These are phyloP conservation scores for Drechslerella stenobrocha DNA, from an alignment of 2,329 filamentous ascomycete genomes.

Conservation along the genomic window DNA sequence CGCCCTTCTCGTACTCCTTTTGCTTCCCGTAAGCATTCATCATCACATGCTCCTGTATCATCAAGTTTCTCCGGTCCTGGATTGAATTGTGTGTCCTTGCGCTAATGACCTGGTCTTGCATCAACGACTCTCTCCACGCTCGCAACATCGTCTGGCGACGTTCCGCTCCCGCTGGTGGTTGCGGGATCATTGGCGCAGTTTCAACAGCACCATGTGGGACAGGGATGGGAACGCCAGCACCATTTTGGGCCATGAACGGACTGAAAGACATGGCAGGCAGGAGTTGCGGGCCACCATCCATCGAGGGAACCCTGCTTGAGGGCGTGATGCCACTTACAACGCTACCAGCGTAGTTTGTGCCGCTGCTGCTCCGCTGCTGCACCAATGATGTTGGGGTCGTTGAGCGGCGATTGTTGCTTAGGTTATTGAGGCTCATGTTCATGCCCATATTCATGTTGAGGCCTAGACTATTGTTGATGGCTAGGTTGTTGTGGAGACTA, in stretches of 20 bases:
- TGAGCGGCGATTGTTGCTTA: slow-evolving; percentile 27
- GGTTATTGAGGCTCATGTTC: slow-evolving; percentile 34
- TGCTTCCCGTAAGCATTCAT: slow-evolving; percentile 62
- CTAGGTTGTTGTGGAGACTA: slow-evolving; percentile 12
- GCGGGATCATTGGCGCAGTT: slow-evolving; percentile 33
- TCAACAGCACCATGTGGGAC: slow-evolving; percentile 42
- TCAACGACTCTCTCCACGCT: slow-evolving; percentile 68
- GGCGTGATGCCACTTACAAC: slow-evolving; percentile 23
- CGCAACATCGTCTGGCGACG: slow-evolving; percentile 66
- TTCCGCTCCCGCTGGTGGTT: slow-evolving; percentile 52
- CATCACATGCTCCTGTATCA: slow-evolving; percentile 67
- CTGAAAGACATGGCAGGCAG: slow-evolving; percentile 1
- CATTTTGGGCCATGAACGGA: slow-evolving; percentile 19
- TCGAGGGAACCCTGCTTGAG: slow-evolving; percentile 49
- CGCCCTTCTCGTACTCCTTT: slow-evolving; percentile 63
- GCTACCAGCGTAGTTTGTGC: slow-evolving; percentile 36
- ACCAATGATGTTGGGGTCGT: slow-evolving; percentile 13
- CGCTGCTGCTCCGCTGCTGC: slow-evolving; percentile 41
- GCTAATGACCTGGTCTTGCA: slow-evolving; percentile 63
- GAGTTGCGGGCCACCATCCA: slow-evolving; percentile 29
- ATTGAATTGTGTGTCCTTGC: slow-evolving; percentile 59
- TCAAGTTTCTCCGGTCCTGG: slow-evolving; percentile 62
- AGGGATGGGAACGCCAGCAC: slow-evolving; percentile 21
- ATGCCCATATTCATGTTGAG: slow-evolving; percentile 7
- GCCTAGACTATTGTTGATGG: slow-evolving; percentile 1